Percentiles rank a stretch among this genome's conserved stretches.
phyloP scores from a whole-genome alignment of 768 basidiomycete species.

The Russula virescens region DNA sequence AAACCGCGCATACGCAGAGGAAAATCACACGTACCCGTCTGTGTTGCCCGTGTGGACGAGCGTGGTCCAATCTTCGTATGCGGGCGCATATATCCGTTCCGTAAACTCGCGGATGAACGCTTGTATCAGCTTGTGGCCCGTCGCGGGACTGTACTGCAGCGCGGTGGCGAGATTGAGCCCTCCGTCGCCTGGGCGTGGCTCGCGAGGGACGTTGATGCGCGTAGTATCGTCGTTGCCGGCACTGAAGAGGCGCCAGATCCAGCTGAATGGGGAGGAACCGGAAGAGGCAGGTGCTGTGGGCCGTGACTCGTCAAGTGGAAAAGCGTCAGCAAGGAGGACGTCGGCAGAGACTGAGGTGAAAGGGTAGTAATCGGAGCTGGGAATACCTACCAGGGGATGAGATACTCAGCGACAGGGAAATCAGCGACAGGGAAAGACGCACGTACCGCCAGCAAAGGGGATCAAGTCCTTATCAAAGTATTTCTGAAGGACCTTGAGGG shows the following conservation, averaged over 20 bases:
- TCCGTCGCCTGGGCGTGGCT: constrained; percentile 36
- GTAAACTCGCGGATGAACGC: constrained; percentile 55
- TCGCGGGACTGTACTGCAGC: constrained; percentile 59
- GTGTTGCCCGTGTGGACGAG: constrained; percentile 65
- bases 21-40: constrained; percentile 39
- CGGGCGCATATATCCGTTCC: constrained; percentile 48
- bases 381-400: constrained; percentile 43
- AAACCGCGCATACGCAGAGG: too few relatives aligned
- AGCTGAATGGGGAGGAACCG: constrained; percentile 36
- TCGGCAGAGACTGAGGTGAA: constrained; percentile 56
- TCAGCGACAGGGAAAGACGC: too few relatives aligned
- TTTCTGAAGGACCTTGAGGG: too few relatives aligned
- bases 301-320: constrained; percentile 34
- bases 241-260: constrained; percentile 55
- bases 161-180: constrained; percentile 56
- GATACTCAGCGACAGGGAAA: too few relatives aligned
- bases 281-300: constrained; percentile 23
- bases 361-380: constrained; percentile 64
- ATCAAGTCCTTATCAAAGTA: too few relatives aligned
- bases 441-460: too few relatives aligned
- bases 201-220: constrained; percentile 57
- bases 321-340: constrained; percentile 45
- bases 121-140: constrained; percentile 54
- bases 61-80: constrained; percentile 52
- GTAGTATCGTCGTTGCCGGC: constrained; percentile 38